Conservation (phyloP, 352 stramenopile species). For the Phytophthora constricta region DNA sequence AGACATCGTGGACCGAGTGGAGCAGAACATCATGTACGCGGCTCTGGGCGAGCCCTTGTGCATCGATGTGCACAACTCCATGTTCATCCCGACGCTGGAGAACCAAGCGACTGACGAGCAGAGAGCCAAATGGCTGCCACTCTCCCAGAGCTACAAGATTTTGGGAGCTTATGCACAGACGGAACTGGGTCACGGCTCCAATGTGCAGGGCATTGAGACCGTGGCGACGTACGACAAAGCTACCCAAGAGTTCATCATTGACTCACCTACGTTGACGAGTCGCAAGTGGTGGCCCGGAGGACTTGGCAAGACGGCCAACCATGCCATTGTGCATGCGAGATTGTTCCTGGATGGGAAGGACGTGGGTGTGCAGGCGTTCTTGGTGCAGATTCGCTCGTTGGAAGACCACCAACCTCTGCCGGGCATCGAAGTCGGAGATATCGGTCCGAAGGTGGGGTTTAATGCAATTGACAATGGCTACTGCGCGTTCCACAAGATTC, state of each 20-base stretch:
- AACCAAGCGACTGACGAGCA: slow-evolving; percentile 28
- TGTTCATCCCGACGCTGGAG: slow-evolving; percentile 33
- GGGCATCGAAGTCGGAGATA: slow-evolving; percentile 26
- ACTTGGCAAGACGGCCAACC: slow-evolving; percentile 26
- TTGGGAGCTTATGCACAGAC: slow-evolving; percentile 28
- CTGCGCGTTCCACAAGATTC: slow-evolving; percentile 25
- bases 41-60: slow-evolving; percentile 13
- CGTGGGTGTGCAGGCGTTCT: slow-evolving; percentile 20
- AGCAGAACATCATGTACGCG: slow-evolving; percentile 17
- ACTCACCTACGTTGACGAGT: slow-evolving; percentile 93
- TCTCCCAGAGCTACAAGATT: slow-evolving; percentile 14
- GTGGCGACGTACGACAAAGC: slow-evolving; percentile 60
- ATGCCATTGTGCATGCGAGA: slow-evolving; percentile 23
- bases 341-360: slow-evolving; percentile 20
- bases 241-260: slow-evolving; percentile 92
- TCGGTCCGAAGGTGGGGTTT: slow-evolving; percentile 29
- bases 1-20: neutral
- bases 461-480: slow-evolving; percentile 32
- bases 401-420: slow-evolving; percentile 24
- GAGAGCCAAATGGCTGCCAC: slow-evolving; percentile 23
- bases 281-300: slow-evolving; percentile 94
- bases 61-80: slow-evolving; percentile 22
- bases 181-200: slow-evolving; percentile 26
- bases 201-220: slow-evolving; percentile 27
- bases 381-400: slow-evolving; percentile 26